phyloP scores from a whole-genome alignment of 371 early-diverging fungal species.

The Dentiscutata heterogama region DNA sequence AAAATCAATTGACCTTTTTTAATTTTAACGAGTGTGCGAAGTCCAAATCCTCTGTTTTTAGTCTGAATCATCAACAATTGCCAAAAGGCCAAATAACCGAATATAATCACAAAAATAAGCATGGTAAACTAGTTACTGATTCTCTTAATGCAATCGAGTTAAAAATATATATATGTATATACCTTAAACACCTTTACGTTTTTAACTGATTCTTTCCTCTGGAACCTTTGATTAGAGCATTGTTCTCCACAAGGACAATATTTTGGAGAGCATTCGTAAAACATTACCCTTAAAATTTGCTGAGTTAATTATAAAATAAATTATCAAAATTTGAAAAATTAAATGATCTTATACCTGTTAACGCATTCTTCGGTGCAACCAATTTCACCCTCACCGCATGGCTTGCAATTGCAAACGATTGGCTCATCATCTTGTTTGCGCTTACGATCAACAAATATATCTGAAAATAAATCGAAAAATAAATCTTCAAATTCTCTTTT shows the following conservation, averaged over 20 bases:
- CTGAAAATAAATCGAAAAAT: slow-evolving; percentile 49
- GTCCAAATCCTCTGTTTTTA: slow-evolving; percentile 80
- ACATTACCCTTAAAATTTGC: slow-evolving; percentile 62
- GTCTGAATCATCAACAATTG: slow-evolving; percentile 55
- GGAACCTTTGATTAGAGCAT: slow-evolving; percentile 85
- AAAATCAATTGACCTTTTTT: slow-evolving; percentile 74
- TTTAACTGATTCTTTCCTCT: slow-evolving; percentile 62
- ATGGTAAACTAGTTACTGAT: background rate
- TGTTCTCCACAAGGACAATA: slow-evolving; percentile 75
- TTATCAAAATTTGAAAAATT: background rate
- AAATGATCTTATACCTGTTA: slow-evolving; percentile 61
- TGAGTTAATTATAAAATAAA: background rate
- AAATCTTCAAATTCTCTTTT: background rate
- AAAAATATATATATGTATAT: slow-evolving; percentile 36
- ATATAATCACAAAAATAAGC: background rate
- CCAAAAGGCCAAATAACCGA: background rate
- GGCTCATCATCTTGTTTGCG: slow-evolving; percentile 60
- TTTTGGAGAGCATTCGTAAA: slow-evolving; percentile 80
- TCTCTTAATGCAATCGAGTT: background rate
- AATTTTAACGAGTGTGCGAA: slow-evolving; percentile 71
- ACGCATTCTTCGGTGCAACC: slow-evolving; percentile 84
- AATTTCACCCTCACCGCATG: slow-evolving; percentile 63
- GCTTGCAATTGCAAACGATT: slow-evolving; percentile 71
- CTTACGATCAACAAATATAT: slow-evolving; percentile 80
- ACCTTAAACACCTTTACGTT: slow-evolving; percentile 76